Evolutionary conservation across 257 asterid species (phyloP).

Genomic region (Solanum tarapatanum): DNA sequence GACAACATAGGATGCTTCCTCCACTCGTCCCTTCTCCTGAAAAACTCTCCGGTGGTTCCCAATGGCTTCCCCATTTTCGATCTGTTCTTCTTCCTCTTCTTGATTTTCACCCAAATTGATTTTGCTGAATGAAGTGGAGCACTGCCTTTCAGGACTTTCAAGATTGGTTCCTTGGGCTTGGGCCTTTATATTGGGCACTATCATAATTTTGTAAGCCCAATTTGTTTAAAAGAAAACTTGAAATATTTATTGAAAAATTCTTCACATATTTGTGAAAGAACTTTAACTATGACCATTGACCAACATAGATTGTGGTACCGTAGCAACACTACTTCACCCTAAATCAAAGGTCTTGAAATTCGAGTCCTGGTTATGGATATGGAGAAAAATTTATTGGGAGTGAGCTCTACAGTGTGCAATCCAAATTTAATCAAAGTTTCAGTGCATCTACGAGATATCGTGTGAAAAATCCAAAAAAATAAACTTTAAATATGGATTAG

Average conservation of each 20-base stretch:
- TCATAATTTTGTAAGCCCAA: not conserved
- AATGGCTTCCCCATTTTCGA: constrained; percentile 23
- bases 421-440: too few relatives aligned
- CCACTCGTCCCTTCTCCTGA: constrained; percentile 89
- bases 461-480: too few relatives aligned
- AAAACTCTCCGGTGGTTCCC: constrained; percentile 91
- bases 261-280: not conserved
- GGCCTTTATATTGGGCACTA: not conserved
- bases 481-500: too few relatives aligned
- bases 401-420: too few relatives aligned
- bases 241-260: not conserved
- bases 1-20: constrained; percentile 87
- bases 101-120: not conserved
- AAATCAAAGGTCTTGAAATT: too few relatives aligned
- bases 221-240: not conserved
- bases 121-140: not conserved
- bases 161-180: not conserved
- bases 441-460: too few relatives aligned
- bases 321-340: too few relatives aligned
- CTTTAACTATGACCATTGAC: too few relatives aligned
- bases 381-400: too few relatives aligned
- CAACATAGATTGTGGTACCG: too few relatives aligned
- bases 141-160: not conserved
- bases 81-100: not conserved
- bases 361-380: too few relatives aligned